Base-by-base conservation (phyloP, 768 basidiomycete species). In the Hericium rajendrae region DNA sequence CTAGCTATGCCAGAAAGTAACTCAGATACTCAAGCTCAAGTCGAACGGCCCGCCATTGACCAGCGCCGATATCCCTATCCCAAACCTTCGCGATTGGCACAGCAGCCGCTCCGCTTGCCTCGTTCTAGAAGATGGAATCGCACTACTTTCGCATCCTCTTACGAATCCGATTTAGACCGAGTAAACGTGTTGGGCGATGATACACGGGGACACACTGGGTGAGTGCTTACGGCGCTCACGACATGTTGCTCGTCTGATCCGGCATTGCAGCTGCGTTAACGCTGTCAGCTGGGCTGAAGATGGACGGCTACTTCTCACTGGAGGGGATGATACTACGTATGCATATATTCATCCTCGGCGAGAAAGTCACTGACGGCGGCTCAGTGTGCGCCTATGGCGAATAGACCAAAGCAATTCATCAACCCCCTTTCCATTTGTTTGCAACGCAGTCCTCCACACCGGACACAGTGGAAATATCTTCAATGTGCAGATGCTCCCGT, bases 391-490 rank as follows among this genome's bases (percentile, higher is more conserved):
- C 65, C 75, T 94, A 59, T 95, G 92, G 92, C 73, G 78, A 46
- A 78, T 89, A 66, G 81, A 87, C 64, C 60, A 72, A 15, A 66
- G 70, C 32, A 70, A 78, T 62, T 61, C 66, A 26, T 16, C 22
- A 80, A 43, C 88, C 84, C 72, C 85, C 80, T 49, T 51, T 28
- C 38, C 55, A 26, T 91, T 83, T 69, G 70, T 72, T 43, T 90
- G 80, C 65, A 75, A 80, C 56, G 75, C 82, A 8, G 78, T 86
- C n/a, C 83, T 94, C 52, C 69, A 76, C 13, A 93, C 92, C 0
- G 90, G 89, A 3, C 92, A 95, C 68, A 78, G 72, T 49, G 82
- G 78, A 12, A 95, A 95, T 65, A 90, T 95, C 49, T 95, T 95
- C 74, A 88, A 85, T 62, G 83, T 80, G 0, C 82, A 88, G 49